Evolutionary conservation across 495 filamentous ascomycete genomes (phyloP), one percentile per base, ranked within the genome.

Genomic region (Penicillium lividum): DNA sequence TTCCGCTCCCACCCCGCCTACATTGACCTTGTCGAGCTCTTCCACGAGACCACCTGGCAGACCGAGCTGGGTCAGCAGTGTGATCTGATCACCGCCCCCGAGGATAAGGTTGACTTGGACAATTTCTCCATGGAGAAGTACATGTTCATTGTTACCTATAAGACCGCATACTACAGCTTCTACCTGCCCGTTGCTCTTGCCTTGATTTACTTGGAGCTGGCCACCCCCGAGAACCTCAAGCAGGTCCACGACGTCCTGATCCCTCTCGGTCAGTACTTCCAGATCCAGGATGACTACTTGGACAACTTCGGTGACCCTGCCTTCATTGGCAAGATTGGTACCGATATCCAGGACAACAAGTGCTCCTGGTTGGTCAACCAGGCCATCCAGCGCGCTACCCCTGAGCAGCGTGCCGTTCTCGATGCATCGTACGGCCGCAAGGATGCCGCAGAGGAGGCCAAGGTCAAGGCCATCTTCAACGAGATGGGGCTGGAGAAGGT

Each of bases 281-380:
- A 98, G 75, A 84, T 96, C 62, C 94, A 98, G 76, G 94, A 98
- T 69, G 95, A 98, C 82, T 98, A 93, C 80, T 89, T 98, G 43
- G 95, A 98, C 80, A 93, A 91, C 74, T 98, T 92, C 63, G 95
- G 94, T 60, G 86, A 92, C 65, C 92, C 94, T 27, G 85, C 89
- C 33, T 82, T 96, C 90, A 94, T 98, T 67, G 94, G 94, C 68
- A 98, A 98, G 84, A 95, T 98, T 62, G 94, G 94, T 53, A 98
- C 95, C 58, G 94, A 98, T 68, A 98, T 98, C 70, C 84, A 91
- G 79, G 94, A 98, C 74, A 98, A 98, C 84, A 98, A 98, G 81
- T 98, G 94, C 82, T 93, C 89, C 7, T 98, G 94, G 94, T 73
- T 98, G 22, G 82, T 98, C 69, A 98, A 98, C 81, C 88, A 96